These are phyloP conservation scores for Linaria vulgaris DNA, from an alignment of 257 asterid genomes.

Conservation along the genomic window DNA sequence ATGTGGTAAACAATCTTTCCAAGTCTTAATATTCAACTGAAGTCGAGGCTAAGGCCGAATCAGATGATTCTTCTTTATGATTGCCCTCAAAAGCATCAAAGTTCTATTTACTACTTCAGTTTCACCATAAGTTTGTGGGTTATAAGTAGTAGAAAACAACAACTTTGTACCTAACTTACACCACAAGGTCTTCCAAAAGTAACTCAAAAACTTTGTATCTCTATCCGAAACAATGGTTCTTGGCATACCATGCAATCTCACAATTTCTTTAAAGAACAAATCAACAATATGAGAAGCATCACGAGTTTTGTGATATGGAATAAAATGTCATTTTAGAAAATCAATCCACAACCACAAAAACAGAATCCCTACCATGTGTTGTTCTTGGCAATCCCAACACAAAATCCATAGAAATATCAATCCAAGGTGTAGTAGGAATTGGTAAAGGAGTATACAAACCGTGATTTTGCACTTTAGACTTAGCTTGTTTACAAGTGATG, in stretches of 20 bases:
- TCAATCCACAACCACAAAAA: conserved; percentile 10
- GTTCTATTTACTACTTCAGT: not conserved
- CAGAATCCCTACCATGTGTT: not conserved
- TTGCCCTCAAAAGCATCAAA: not conserved
- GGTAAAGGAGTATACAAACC: too few species aligned
- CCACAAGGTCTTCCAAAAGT: too few species aligned
- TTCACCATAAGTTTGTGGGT: conserved; percentile 1
- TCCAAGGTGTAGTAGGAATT: too few species aligned
- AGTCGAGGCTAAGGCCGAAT: too few species aligned
- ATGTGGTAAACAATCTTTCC: too few species aligned
- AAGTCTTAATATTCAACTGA: too few species aligned
- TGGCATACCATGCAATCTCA: too few species aligned
- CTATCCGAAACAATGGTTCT: too few species aligned
- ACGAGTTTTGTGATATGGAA: not conserved
- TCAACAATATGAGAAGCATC: not conserved
- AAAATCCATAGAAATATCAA: conserved; percentile 4
- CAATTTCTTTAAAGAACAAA: not conserved
- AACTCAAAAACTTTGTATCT: too few species aligned
- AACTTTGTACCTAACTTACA: not conserved
- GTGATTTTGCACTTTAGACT: too few species aligned
- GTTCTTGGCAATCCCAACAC: not conserved
- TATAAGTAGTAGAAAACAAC: not conserved
- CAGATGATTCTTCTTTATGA: not conserved
- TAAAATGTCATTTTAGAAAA: conserved; percentile 10
- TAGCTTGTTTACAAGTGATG: too few species aligned